A percentile compares a stretch with the other conserved stretches of the same genome.
Evolutionary conservation across 257 asterid genomes (phyloP).

Genomic region (Anisodus acutangulus): DNA sequence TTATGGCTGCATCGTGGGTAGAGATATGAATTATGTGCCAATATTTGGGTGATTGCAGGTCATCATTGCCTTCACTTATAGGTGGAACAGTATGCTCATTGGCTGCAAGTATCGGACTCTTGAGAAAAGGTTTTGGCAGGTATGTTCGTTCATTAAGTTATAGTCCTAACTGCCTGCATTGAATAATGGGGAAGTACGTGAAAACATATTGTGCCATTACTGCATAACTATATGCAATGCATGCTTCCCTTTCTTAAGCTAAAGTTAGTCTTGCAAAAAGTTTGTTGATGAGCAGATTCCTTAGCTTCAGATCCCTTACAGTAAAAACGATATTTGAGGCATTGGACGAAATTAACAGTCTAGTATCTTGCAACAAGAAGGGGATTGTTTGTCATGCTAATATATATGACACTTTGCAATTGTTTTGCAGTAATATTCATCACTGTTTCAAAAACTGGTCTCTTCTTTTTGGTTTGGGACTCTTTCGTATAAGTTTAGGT

Average conservation of each 20-base stretch:
- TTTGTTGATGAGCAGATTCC: background rate
- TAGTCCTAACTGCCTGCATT: background rate
- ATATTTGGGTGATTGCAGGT: constrained; percentile 54
- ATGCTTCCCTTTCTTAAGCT: background rate
- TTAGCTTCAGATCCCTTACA: background rate
- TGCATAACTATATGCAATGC: background rate
- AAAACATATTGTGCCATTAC: constrained; percentile 5
- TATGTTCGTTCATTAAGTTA: constrained; percentile 29
- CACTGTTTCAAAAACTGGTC: background rate
- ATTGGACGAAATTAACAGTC: background rate
- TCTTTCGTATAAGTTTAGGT: background rate
- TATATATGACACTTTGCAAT: background rate
- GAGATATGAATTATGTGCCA: background rate
- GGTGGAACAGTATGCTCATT: constrained; percentile 54
- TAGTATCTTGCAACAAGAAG: background rate
- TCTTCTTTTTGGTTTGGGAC: background rate
- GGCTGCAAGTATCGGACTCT: constrained; percentile 83
- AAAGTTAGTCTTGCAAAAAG: background rate
- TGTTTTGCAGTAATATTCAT: background rate
- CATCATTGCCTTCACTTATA: constrained; percentile 73
- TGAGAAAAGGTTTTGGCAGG: constrained; percentile 83
- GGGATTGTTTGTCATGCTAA: constrained; percentile 6
- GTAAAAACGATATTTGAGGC: background rate
- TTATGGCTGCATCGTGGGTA: background rate
- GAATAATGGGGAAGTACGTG: constrained; percentile 1